These are phyloP conservation scores for Lactarius evosmus DNA, from an alignment of 768 basidiomycete species.

Conservation along the genomic window DNA sequence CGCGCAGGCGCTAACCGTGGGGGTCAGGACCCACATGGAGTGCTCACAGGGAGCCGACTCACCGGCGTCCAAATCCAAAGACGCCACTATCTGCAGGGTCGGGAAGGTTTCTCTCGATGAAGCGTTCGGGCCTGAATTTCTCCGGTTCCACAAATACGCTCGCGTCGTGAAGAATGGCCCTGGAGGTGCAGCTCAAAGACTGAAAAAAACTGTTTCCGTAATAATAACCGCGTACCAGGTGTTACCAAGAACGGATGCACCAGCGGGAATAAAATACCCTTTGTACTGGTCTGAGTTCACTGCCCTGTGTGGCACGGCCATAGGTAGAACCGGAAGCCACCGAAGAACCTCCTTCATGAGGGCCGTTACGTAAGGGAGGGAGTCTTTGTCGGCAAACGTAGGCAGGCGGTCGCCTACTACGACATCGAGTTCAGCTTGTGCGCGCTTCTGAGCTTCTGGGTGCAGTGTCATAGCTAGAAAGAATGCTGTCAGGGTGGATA, in stretches of 20 bases:
- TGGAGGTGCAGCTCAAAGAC: not conserved
- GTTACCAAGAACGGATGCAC: constrained; percentile 29
- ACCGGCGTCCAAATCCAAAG: constrained; percentile 29
- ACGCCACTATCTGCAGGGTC: constrained; percentile 23
- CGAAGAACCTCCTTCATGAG: constrained; percentile 29
- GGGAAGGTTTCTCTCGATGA: constrained; percentile 11
- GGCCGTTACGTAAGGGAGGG: constrained; percentile 25
- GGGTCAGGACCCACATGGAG: not conserved
- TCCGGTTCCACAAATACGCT: constrained; percentile 25
- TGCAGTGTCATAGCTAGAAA: constrained; percentile 30
- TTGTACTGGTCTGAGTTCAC: constrained; percentile 31
- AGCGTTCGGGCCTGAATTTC: constrained; percentile 29
- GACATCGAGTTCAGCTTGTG: constrained; percentile 31
- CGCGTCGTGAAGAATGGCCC: constrained; percentile 28
- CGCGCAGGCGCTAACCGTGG: constrained; percentile 16
- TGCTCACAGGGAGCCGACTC: not conserved
- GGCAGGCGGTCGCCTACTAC: constrained; percentile 30
- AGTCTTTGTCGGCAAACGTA: constrained; percentile 26
- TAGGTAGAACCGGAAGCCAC: constrained; percentile 29
- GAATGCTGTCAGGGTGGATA: constrained; percentile 27
- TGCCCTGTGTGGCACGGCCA: constrained; percentile 28
- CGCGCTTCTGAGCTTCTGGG: constrained; percentile 29
- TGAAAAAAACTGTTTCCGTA: not conserved
- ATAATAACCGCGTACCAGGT: constrained; percentile 18
- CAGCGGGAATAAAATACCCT: constrained; percentile 33